phyloP scores from a whole-genome alignment of 2,329 filamentous ascomycete species.

The Hymenoscyphus occultus region DNA sequence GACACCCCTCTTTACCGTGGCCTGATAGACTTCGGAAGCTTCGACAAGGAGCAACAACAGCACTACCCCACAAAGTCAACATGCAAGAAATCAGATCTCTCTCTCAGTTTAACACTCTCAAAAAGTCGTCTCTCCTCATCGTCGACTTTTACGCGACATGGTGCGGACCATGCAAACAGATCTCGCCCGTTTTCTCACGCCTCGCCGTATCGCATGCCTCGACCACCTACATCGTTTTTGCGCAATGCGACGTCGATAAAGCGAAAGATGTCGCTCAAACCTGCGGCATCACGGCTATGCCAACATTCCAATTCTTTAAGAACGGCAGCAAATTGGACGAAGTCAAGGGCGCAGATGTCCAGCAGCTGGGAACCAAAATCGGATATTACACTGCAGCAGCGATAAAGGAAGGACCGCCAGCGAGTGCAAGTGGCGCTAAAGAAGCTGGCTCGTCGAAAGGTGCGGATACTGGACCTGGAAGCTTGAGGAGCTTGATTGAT shows the following conservation, averaged over 20 bases:
- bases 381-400: conserved; percentile 28
- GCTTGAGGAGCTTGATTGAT: conserved; percentile 31
- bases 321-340: conserved; percentile 68
- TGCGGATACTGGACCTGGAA: conserved; percentile 15
- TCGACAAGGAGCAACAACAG: conserved; percentile 1
- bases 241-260: conserved; percentile 83
- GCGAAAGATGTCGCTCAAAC: conserved; percentile 72
- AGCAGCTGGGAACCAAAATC: conserved; percentile 57
- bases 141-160: conserved; percentile 75
- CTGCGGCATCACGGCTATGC: conserved; percentile 81
- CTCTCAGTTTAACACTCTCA: conserved; percentile 33
- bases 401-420: conserved; percentile 20
- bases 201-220: conserved; percentile 74
- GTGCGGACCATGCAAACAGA: conserved; percentile 89
- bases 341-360: conserved; percentile 76
- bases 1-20: too few species aligned
- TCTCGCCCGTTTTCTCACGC: conserved; percentile 81
- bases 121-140: conserved; percentile 28
- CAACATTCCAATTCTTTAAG: conserved; percentile 90
- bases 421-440: not conserved
- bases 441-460: conserved; percentile 13
- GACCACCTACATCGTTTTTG: conserved; percentile 78
- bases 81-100: conserved; percentile 34
- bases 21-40: not conserved
- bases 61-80: conserved; percentile 10